Conservation (phyloP, 106 monocot species). For the Dendrobium huoshanense region DNA sequence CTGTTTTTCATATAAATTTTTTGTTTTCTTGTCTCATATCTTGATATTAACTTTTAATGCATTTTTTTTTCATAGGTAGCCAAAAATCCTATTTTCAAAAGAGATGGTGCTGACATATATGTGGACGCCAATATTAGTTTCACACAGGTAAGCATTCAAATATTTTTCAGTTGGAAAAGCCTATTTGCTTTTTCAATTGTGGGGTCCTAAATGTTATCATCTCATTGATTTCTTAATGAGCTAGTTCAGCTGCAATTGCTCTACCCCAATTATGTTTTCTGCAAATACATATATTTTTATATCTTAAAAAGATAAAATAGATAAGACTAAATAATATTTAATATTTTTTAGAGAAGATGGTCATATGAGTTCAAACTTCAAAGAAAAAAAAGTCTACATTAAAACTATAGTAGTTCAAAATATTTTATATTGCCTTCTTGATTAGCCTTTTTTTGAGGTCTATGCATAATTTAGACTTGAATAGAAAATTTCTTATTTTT, state of each 20-base stretch:
- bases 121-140: slow-evolving; percentile 75
- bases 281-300: neutral
- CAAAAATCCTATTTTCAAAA: slow-evolving; percentile 70
- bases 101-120: slow-evolving; percentile 92
- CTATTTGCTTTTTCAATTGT: neutral
- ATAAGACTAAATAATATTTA: neutral
- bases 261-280: neutral
- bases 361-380: neutral
- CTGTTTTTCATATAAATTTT: neutral
- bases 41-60: neutral
- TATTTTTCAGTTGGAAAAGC: neutral
- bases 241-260: neutral
- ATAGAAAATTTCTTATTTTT: too few species aligned
- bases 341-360: neutral
- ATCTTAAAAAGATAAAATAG: neutral
- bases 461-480: neutral
- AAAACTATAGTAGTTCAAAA: neutral
- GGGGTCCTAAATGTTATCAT: neutral
- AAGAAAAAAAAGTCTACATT: neutral
- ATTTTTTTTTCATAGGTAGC: slow-evolving; percentile 42
- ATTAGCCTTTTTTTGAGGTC: neutral
- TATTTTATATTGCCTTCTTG: neutral
- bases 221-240: neutral
- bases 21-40: neutral
- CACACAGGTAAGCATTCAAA: slow-evolving; percentile 48